Evolutionary conservation across 495 filamentous ascomycete species (phyloP).

Genomic region (Neurospora tetrasperma): DNA sequence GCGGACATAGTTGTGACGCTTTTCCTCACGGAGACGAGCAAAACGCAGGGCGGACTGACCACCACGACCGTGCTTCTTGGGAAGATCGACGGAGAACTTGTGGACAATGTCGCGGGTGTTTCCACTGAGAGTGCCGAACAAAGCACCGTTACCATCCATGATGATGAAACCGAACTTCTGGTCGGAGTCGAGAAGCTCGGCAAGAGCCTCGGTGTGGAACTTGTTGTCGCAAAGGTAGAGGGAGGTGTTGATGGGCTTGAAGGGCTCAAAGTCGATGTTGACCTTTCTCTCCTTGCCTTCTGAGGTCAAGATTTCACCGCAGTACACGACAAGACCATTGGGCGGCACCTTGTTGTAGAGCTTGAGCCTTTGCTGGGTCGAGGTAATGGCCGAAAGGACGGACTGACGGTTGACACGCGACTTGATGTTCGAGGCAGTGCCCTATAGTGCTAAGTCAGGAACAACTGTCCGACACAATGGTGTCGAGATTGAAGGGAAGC

Average conservation of each 20-base stretch:
- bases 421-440: conserved; percentile 98
- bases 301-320: conserved; percentile 98
- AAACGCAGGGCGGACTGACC: conserved; percentile 99
- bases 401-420: conserved; percentile 97
- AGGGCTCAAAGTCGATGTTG: conserved; percentile 99
- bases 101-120: conserved; percentile 96
- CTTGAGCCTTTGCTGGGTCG: conserved; percentile 96
- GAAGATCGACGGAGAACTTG: conserved; percentile 93
- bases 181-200: conserved; percentile 93
- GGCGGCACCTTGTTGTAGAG: conserved; percentile 97
- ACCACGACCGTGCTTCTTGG: conserved; percentile 99
- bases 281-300: conserved; percentile 99
- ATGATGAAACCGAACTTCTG: conserved; percentile 99
- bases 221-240: conserved; percentile 99
- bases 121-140: conserved; percentile 92
- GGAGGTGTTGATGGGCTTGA: conserved; percentile 99
- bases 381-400: conserved; percentile 94
- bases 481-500: not conserved
- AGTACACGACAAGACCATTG: conserved; percentile 96
- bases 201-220: conserved; percentile 95
- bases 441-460: conserved; percentile 41
- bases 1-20: conserved; percentile 98
- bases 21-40: conserved; percentile 97
- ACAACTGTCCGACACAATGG: conserved; percentile 2
- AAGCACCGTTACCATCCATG: conserved; percentile 97